A percentile compares a stretch with the other conserved stretches of the same genome.
phyloP scores from a whole-genome alignment of 2,329 filamentous ascomycete genomes.

The Zarea fungicola region DNA sequence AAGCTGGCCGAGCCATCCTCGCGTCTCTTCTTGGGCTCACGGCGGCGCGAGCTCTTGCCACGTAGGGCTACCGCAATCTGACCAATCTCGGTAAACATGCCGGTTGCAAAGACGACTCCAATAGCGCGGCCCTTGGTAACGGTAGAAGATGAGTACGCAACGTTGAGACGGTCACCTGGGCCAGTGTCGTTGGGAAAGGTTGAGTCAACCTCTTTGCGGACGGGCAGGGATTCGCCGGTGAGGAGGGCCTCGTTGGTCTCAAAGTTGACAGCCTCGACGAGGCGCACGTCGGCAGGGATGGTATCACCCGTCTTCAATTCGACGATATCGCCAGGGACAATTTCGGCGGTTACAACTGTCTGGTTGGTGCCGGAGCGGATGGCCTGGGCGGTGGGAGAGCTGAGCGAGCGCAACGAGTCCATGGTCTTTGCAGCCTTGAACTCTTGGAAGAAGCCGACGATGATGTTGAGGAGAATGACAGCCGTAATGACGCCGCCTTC shows the following conservation, averaged over 20 bases:
- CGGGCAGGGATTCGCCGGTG: conserved; percentile 59
- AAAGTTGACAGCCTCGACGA: conserved; percentile 57
- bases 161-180: conserved; percentile 55
- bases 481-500: conserved; percentile 54
- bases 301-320: conserved; percentile 52
- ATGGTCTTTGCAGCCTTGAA: conserved; percentile 45
- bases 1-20: conserved; percentile 35
- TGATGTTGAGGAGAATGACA: conserved; percentile 53
- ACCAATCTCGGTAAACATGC: conserved; percentile 58
- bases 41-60: conserved; percentile 29
- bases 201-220: conserved; percentile 45
- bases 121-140: conserved; percentile 56
- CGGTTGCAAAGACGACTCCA: conserved; percentile 57
- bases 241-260: conserved; percentile 63
- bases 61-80: conserved; percentile 49
- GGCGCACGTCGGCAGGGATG: conserved; percentile 55
- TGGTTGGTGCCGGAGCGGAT: conserved; percentile 37
- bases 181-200: conserved; percentile 38
- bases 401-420: conserved; percentile 41
- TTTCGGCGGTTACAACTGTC: conserved; percentile 33
- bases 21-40: conserved; percentile 37
- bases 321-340: conserved; percentile 55
- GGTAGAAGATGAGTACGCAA: conserved; percentile 58
- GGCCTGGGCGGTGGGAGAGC: conserved; percentile 39
- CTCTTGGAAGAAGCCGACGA: conserved; percentile 45